A percentile compares a stretch with the other conserved stretches of the same genome.
Evolutionary conservation across 2,329 filamentous ascomycete genomes (phyloP).

Genomic region (Ophiostoma australiae): DNA sequence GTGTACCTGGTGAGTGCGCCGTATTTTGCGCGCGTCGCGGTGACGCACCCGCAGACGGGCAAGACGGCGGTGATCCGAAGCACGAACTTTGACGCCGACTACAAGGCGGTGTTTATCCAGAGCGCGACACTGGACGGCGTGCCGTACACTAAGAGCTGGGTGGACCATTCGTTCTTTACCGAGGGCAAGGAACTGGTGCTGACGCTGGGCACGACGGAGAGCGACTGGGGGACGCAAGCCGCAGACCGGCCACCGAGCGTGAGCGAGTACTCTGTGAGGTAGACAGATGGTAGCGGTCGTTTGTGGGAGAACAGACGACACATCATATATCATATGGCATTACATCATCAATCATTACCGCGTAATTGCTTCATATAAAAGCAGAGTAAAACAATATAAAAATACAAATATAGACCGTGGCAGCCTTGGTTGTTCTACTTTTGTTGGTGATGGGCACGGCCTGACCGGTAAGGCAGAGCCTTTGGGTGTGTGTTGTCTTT

Average conservation of each 20-base stretch:
- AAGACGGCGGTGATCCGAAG: slow-evolving; percentile 57
- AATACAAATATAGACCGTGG: background rate
- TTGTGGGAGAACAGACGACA: background rate
- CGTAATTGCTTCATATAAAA: background rate
- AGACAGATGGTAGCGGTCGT: background rate
- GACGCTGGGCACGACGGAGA: slow-evolving; percentile 56
- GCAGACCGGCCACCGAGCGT: background rate
- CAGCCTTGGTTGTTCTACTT: background rate
- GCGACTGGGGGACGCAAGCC: slow-evolving; percentile 30
- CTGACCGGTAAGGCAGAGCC: background rate
- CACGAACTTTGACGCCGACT: slow-evolving; percentile 56
- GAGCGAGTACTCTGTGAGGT: background rate
- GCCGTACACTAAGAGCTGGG: slow-evolving; percentile 60
- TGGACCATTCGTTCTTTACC: slow-evolving; percentile 62
- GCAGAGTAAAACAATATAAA: background rate
- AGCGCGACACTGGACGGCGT: slow-evolving; percentile 57
- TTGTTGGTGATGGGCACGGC: too few relatives aligned
- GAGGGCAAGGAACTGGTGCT: slow-evolving; percentile 61
- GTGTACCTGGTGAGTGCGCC: slow-evolving; percentile 68
- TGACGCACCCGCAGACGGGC: slow-evolving; percentile 45
- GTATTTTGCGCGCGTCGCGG: slow-evolving; percentile 57
- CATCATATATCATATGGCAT: background rate
- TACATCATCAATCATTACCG: background rate
- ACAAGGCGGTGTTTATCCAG: slow-evolving; percentile 59
- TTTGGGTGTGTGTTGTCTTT: background rate